Evolutionary conservation across 352 stramenopile genomes (phyloP).

Genomic region (Globisporangium radiosum): DNA sequence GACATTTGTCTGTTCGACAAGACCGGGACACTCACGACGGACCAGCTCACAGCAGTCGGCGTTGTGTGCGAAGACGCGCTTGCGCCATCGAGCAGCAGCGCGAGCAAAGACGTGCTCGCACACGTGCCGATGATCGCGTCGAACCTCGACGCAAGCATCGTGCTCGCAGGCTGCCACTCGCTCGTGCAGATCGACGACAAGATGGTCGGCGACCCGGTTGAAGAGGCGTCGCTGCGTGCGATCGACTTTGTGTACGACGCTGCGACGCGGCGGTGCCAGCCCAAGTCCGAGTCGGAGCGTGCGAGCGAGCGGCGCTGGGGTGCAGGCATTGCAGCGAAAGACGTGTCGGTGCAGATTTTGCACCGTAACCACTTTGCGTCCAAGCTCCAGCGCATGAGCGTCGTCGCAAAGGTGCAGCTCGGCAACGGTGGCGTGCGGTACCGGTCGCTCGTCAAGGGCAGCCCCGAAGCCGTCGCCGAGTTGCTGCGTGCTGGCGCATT

Average conservation of each 20-base stretch:
- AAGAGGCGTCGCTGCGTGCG: constrained; percentile 94
- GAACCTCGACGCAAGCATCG: constrained; percentile 74
- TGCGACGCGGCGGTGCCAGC: constrained; percentile 60
- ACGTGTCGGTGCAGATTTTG: constrained; percentile 86
- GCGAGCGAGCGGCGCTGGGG: constrained; percentile 67
- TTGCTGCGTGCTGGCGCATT: constrained; percentile 81
- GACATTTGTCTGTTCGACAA: constrained; percentile 98
- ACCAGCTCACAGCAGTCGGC: constrained; percentile 92
- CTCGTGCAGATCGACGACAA: constrained; percentile 96
- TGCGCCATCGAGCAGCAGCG: constrained; percentile 4
- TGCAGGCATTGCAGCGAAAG: constrained; percentile 58
- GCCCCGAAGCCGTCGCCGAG: constrained; percentile 90
- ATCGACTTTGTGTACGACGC: constrained; percentile 92
- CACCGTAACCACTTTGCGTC: constrained; percentile 95
- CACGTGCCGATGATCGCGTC: constrained; percentile 82
- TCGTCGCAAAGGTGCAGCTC: constrained; percentile 87
- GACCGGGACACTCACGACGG: constrained; percentile 97
- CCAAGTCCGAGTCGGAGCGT: constrained; percentile 69
- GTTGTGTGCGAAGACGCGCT: constrained; percentile 79
- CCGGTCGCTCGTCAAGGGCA: constrained; percentile 96
- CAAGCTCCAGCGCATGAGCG: constrained; percentile 96
- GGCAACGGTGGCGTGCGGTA: constrained; percentile 56
- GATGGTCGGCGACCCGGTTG: constrained; percentile 97
- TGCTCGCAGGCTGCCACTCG: constrained; percentile 93
- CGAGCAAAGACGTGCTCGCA: constrained; percentile 40